phyloP scores from a whole-genome alignment of 306 rosid species.

The Acacia confusa region DNA sequence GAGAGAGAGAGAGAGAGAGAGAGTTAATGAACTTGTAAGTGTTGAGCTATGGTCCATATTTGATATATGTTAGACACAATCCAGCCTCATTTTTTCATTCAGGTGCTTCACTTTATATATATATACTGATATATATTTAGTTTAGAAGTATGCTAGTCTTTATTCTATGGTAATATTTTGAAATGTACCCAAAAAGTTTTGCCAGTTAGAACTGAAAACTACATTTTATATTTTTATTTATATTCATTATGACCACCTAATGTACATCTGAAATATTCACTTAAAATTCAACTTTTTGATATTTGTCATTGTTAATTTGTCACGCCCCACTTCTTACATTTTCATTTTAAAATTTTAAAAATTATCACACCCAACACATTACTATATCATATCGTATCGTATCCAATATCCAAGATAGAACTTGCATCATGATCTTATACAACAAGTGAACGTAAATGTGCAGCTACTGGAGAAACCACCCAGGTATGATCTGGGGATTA shows the following conservation, averaged over 20 bases:
- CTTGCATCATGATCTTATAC: background rate
- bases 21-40: background rate
- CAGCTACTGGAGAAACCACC: constrained; percentile 92
- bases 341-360: background rate
- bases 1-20: no score
- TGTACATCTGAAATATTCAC: no score
- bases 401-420: background rate
- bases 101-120: background rate
- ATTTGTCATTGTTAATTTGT: background rate
- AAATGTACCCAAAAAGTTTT: no score
- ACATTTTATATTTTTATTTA: no score
- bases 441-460: background rate
- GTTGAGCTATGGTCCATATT: background rate
- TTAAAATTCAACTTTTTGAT: no score
- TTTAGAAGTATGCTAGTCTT: background rate
- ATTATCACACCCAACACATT: background rate
- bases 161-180: no score
- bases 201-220: background rate
- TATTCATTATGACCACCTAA: no score
- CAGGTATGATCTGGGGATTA: constrained; percentile 75
- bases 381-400: background rate
- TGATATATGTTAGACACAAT: background rate
- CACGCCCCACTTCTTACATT: background rate
- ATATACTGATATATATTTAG: background rate
- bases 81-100: background rate